These are phyloP conservation scores for Paragyromitra xinjiangensis DNA, from an alignment of 495 filamentous ascomycete species.

Conservation along the genomic window DNA sequence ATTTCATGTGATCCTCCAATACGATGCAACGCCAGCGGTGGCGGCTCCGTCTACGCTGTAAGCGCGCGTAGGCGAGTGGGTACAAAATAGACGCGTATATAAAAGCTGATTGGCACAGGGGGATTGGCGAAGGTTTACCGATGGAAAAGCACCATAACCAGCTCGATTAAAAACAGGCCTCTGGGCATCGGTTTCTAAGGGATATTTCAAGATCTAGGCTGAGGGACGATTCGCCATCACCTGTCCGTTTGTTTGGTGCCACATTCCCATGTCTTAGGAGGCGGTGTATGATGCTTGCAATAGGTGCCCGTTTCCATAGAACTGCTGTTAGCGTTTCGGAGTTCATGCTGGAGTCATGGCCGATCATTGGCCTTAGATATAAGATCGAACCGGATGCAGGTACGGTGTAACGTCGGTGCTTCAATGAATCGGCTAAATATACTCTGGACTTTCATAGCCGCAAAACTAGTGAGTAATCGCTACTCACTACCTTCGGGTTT, in stretches of 20 bases:
- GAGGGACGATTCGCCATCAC: not conserved
- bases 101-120: not conserved
- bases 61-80: not conserved
- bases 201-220: not conserved
- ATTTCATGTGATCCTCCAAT: not conserved
- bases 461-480: not conserved
- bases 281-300: not conserved
- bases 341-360: not conserved
- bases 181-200: not conserved
- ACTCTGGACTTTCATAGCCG: not conserved
- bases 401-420: conserved; percentile 7
- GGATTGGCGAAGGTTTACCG: not conserved
- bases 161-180: not conserved
- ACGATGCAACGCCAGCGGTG: not conserved
- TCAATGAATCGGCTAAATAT: not conserved
- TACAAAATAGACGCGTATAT: not conserved
- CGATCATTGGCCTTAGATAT: not conserved
- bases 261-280: not conserved
- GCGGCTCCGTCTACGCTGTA: not conserved
- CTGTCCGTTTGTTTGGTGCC: not conserved
- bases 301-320: not conserved
- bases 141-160: not conserved
- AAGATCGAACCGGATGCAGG: not conserved
- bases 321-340: not conserved
- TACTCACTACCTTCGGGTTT: not conserved